A percentile compares a stretch with the other conserved stretches of the same genome.
These are phyloP conservation scores for Cyclotella choctawhatcheeana DNA, from an alignment of 108 stramenopile genomes.

Conservation along the genomic window DNA sequence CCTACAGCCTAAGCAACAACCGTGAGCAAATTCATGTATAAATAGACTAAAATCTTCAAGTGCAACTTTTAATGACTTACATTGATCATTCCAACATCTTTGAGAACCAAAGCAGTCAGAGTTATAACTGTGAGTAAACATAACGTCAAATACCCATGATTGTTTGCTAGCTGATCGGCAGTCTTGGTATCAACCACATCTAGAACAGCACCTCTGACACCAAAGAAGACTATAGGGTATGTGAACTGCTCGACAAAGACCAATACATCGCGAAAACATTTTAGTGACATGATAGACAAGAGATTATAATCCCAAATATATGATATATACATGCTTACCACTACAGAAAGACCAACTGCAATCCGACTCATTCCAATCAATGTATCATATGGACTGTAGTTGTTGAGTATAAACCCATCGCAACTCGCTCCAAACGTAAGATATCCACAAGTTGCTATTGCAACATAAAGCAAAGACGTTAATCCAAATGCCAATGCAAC, in stretches of 20 bases:
- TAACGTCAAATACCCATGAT: not conserved
- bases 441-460: constrained; percentile 4
- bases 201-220: not conserved
- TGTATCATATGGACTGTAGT: constrained; percentile 4
- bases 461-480: not conserved
- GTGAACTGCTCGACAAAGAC: not conserved
- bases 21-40: no score
- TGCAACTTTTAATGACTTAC: no score
- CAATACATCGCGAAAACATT: no score
- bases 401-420: not conserved
- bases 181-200: not conserved
- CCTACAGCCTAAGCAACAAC: no score
- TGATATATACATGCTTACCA: not conserved
- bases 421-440: constrained; percentile 5
- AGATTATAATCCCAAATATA: not conserved
- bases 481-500: not conserved
- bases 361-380: not conserved
- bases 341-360: constrained; percentile 3
- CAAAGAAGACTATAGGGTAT: constrained; percentile 9
- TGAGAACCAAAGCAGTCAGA: not conserved
- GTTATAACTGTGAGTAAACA: not conserved
- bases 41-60: no score
- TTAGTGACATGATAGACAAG: not conserved
- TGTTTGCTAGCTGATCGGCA: not conserved
- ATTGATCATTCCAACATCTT: not conserved